Percentiles rank a stretch among this genome's conserved stretches.
Conservation (phyloP, 1,139 yeast genomes). For the Entelexis paramagnoliae region DNA sequence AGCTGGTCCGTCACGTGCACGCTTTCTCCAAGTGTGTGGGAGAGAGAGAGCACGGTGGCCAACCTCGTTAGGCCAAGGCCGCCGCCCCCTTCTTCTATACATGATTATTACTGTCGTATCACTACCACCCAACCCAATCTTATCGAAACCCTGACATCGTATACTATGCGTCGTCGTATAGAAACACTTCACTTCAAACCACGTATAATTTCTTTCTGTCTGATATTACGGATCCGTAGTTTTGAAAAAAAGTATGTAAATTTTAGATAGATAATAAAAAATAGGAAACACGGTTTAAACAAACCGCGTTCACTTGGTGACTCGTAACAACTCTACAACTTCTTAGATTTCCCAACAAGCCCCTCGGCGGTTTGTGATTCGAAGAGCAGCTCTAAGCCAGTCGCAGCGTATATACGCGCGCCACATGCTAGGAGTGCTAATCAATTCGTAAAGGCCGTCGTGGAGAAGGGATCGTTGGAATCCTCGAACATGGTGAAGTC, state of each 20-base stretch:
- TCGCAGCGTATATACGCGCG: slow-evolving; percentile 25
- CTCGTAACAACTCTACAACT: slow-evolving; percentile 12
- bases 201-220: too few species aligned
- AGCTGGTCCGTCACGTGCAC: too few species aligned
- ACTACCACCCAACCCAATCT: too few species aligned
- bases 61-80: too few species aligned
- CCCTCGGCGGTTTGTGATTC: neutral
- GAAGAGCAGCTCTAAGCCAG: slow-evolving; percentile 18
- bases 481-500: slow-evolving; percentile 23
- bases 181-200: too few species aligned
- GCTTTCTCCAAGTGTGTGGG: too few species aligned
- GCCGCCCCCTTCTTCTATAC: too few species aligned
- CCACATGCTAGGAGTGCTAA: slow-evolving; percentile 21
- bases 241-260: neutral
- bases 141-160: too few species aligned
- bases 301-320: slow-evolving; percentile 2
- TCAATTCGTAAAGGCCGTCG: slow-evolving; percentile 11
- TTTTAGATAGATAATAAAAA: neutral
- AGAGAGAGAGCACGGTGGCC: too few species aligned
- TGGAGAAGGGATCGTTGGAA: slow-evolving; percentile 14
- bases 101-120: too few species aligned
- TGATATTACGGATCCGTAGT: neutral
- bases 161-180: too few species aligned
- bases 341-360: neutral
- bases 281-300: neutral